Evolutionary conservation across 176 grass and related monocot species (phyloP), one percentile per base, ranked within the genome.

Genomic region (Avena atlantica): DNA sequence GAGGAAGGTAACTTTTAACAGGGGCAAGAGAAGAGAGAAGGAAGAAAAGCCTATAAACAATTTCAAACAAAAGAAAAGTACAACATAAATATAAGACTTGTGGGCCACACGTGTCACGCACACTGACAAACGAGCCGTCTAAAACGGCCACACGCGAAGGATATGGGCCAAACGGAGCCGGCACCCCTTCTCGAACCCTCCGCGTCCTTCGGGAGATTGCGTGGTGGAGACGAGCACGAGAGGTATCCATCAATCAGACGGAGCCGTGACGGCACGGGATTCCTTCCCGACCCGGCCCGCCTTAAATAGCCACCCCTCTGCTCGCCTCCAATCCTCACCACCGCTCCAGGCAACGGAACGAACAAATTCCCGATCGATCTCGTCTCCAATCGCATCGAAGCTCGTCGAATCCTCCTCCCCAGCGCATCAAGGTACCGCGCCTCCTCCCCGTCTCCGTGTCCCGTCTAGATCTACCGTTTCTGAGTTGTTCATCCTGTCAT

Each of bases 241-340:
- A 57, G 63, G 74, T 49, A 17, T 0, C 36, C 64, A 12, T 52
- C 67, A 6, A 67, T 8, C 15, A 34, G 45, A 65, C 81, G 81
- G 63, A 83, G 12, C 3, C 81, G 81, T 89, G 47, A 85, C 88
- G 76, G 88, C 82, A 67, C 68, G 34, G 16, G 66, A 55, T 51
- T 79, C 77, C 34, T 75, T 40, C 47, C 59, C 29, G 0, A 0
- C 20, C 81, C 19, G 0, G 2, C 23, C 69, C 24, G 5, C 63
- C 1, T 21, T 85, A 85, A 89, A 89, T 74, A 68, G 4, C 5
- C 12, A 11, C 58, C 69, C 19, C 13, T 12, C 31, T 16, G 5
- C 3, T 2, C 24, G 0, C 19, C 16, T 8, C 15, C 66, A 8
- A 40, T 70, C 66, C 66, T 4, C 66, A 70, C 8, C 8, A 69